Conservation (phyloP, 768 basidiomycete species). For the Clitopilus hobsonii region DNA sequence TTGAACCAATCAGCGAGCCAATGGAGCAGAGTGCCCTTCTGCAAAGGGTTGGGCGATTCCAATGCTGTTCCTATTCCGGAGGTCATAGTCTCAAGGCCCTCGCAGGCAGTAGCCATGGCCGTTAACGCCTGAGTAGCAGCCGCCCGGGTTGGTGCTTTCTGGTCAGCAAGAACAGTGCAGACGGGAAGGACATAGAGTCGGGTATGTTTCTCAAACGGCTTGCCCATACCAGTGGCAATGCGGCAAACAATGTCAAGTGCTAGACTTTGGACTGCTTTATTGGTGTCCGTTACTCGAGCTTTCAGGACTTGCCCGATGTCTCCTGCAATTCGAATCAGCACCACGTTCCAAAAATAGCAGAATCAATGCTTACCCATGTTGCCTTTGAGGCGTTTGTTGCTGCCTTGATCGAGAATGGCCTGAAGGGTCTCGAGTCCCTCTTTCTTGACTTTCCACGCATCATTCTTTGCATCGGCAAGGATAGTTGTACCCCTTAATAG, state of each 20-base stretch:
- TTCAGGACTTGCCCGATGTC: conserved; percentile 91
- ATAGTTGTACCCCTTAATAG: conserved; percentile 82
- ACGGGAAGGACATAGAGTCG: conserved; percentile 74
- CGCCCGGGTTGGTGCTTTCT: conserved; percentile 81
- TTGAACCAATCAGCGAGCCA: conserved; percentile 84
- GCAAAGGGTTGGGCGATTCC: conserved; percentile 83
- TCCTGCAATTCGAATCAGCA: conserved; percentile 38
- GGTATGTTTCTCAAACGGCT: conserved; percentile 87
- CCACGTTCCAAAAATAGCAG: conserved; percentile 3
- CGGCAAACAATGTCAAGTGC: conserved; percentile 89
- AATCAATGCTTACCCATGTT: conserved; percentile 65
- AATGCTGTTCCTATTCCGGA: conserved; percentile 73
- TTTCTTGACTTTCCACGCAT: conserved; percentile 96
- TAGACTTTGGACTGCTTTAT: conserved; percentile 88
- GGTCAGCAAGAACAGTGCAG: conserved; percentile 84
- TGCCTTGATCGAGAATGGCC: conserved; percentile 80
- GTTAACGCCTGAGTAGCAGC: conserved; percentile 76
- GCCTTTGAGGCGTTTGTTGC: conserved; percentile 89
- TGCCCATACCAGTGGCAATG: conserved; percentile 92
- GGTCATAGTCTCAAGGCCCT: conserved; percentile 79
- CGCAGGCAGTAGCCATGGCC: conserved; percentile 80
- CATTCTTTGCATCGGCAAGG: conserved; percentile 80
- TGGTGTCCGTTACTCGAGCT: conserved; percentile 83
- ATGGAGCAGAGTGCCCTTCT: conserved; percentile 71
- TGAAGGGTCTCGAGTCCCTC: conserved; percentile 87